These are phyloP conservation scores for Termitomyces sp. DNA, from an alignment of 768 basidiomycete genomes.

Conservation along the genomic window DNA sequence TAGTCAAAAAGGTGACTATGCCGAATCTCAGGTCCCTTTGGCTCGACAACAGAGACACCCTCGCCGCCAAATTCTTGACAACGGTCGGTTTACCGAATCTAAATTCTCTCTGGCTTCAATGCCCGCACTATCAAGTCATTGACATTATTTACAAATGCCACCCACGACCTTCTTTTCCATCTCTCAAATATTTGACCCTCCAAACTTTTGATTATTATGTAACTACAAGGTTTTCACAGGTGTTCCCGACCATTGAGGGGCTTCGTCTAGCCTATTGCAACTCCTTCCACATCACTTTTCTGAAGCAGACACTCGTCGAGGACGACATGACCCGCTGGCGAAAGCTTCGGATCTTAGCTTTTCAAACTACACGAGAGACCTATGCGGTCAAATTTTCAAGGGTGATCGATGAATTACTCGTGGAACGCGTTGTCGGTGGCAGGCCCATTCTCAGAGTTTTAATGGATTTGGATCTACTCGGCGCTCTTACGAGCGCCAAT, in stretches of 20 bases:
- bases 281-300: conserved; percentile 13
- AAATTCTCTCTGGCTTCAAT: conserved; percentile 31
- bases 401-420: conserved; percentile 14
- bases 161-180: conserved; percentile 21
- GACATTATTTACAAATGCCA: not conserved
- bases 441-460: conserved; percentile 20
- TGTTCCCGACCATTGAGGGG: conserved; percentile 26
- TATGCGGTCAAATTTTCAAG: conserved; percentile 15
- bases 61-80: conserved; percentile 23
- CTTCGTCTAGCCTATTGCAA: conserved; percentile 24
- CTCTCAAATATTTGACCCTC: conserved; percentile 29
- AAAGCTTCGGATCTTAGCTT: conserved; percentile 20
- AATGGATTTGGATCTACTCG: conserved; percentile 23
- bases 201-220: conserved; percentile 17
- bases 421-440: conserved; percentile 9
- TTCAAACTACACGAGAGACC: conserved; percentile 22
- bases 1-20: conserved; percentile 12
- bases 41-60: conserved; percentile 17
- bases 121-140: conserved; percentile 15
- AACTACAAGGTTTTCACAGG: conserved; percentile 15
- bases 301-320: conserved; percentile 15
- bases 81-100: conserved; percentile 24
- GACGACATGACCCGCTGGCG: conserved; percentile 15
- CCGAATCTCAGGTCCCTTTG: conserved; percentile 24
- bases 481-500: conserved; percentile 5